A percentile compares a stretch with the other conserved stretches of the same genome.
These are phyloP conservation scores for Elongisporangium undulatum DNA, from an alignment of 352 stramenopile species.

Conservation along the genomic window DNA sequence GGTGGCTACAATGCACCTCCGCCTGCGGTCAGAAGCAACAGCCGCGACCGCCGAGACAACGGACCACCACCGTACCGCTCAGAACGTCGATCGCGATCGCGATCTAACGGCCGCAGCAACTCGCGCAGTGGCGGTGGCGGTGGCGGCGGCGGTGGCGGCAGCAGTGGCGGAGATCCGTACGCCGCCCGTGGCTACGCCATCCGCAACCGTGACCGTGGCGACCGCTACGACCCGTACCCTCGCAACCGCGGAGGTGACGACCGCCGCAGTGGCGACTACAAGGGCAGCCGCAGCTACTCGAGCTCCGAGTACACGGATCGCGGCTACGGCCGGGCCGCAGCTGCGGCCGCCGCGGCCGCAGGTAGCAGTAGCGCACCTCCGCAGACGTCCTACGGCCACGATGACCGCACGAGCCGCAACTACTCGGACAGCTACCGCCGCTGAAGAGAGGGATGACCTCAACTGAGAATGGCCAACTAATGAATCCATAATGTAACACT, in stretches of 20 bases:
- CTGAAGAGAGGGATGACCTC: conserved; percentile 7
- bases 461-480: neutral
- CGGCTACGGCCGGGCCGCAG: conserved; percentile 10
- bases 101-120: conserved; percentile 21
- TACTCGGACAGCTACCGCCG: conserved; percentile 43
- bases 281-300: conserved; percentile 33
- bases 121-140: conserved; percentile 9
- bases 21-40: conserved; percentile 2
- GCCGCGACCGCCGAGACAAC: conserved; percentile 7
- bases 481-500: neutral
- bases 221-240: neutral
- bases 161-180: conserved; percentile 5
- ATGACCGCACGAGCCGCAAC: conserved; percentile 48
- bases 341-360: conserved; percentile 6
- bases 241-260: conserved; percentile 8
- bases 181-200: neutral
- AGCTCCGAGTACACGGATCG: conserved; percentile 14
- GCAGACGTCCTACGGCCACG: conserved; percentile 30
- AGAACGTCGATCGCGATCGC: conserved; percentile 17
- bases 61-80: conserved; percentile 10
- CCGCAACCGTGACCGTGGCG: neutral
- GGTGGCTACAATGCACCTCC: conserved; percentile 4
- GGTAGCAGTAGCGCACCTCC: conserved; percentile 12
- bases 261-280: conserved; percentile 15
- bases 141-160: neutral